Conservation (phyloP, 257 asterid genomes). For the Lycium ferocissimum region DNA sequence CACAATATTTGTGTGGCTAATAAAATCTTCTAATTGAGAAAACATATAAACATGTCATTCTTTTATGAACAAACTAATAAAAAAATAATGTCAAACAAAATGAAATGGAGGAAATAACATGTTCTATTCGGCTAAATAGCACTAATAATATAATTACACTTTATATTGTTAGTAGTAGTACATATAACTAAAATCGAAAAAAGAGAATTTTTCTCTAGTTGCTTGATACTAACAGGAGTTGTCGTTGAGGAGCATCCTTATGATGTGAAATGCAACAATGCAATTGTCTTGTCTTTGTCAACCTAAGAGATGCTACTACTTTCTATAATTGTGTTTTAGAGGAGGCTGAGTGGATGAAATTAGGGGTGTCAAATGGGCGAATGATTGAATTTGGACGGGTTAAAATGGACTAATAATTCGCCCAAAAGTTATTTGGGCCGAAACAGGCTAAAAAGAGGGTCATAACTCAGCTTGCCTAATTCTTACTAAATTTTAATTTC, state of each 20-base stretch:
- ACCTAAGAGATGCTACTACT: neutral
- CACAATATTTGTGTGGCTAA: no score
- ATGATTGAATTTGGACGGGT: no score
- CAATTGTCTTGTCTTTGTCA: conserved; percentile 7
- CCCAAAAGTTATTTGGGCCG: no score
- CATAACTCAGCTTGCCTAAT: no score
- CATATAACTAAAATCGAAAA: neutral
- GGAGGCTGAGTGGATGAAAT: neutral
- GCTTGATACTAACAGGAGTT: neutral
- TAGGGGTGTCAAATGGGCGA: no score
- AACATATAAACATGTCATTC: no score
- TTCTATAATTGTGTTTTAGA: neutral
- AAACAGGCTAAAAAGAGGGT: no score
- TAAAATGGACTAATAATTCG: no score
- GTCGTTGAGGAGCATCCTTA: neutral
- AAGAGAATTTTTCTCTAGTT: neutral
- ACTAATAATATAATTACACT: neutral
- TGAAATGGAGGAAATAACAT: neutral
- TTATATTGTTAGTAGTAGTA: neutral
- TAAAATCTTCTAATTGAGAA: no score
- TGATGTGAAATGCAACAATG: neutral
- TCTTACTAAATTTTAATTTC: no score
- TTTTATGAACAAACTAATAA: no score
- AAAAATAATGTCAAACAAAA: neutral
- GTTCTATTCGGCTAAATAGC: neutral